A percentile compares a stretch with the other conserved stretches of the same genome.
phyloP scores from a whole-genome alignment of 768 basidiomycete genomes.

The Tulasnella sp. region DNA sequence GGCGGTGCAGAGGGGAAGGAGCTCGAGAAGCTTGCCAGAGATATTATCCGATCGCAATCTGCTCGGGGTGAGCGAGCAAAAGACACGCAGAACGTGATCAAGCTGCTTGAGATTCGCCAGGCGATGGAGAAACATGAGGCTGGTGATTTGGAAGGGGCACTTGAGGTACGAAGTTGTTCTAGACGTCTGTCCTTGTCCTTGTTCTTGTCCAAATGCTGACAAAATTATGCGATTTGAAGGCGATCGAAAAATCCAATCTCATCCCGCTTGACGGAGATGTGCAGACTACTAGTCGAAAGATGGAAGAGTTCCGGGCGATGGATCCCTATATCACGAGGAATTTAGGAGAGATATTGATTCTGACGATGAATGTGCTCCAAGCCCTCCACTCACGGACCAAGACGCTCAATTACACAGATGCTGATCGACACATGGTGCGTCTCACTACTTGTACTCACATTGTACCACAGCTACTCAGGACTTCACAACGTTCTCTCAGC shows the following conservation, averaged over 20 bases:
- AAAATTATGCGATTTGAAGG: slow-evolving; percentile 35
- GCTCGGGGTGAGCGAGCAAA: slow-evolving; percentile 57
- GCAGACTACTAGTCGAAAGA: slow-evolving; percentile 69
- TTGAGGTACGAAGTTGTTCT: slow-evolving; percentile 80
- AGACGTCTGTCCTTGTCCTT: too few relatives aligned
- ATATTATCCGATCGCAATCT: slow-evolving; percentile 73
- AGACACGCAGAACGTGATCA: slow-evolving; percentile 66
- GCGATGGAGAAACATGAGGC: slow-evolving; percentile 66
- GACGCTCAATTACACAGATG: slow-evolving; percentile 63
- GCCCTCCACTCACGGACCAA: slow-evolving; percentile 66
- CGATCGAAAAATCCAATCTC: slow-evolving; percentile 78
- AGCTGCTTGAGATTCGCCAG: slow-evolving; percentile 68
- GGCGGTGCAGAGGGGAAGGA: slow-evolving; percentile 52
- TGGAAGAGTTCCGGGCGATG: slow-evolving; percentile 85
- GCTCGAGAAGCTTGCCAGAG: slow-evolving; percentile 63
- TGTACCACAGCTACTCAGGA: slow-evolving; percentile 20
- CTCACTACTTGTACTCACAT: slow-evolving; percentile 16
- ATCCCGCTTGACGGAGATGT: slow-evolving; percentile 82
- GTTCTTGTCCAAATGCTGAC: neutral
- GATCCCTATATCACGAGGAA: slow-evolving; percentile 78
- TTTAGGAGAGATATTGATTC: slow-evolving; percentile 73
- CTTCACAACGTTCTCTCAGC: slow-evolving; percentile 31
- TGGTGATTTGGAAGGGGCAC: slow-evolving; percentile 61
- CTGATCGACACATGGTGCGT: slow-evolving; percentile 65
- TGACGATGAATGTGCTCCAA: slow-evolving; percentile 88